Evolutionary conservation across 2,329 filamentous ascomycete genomes (phyloP).

Genomic region (Huntiella abstrusa): DNA sequence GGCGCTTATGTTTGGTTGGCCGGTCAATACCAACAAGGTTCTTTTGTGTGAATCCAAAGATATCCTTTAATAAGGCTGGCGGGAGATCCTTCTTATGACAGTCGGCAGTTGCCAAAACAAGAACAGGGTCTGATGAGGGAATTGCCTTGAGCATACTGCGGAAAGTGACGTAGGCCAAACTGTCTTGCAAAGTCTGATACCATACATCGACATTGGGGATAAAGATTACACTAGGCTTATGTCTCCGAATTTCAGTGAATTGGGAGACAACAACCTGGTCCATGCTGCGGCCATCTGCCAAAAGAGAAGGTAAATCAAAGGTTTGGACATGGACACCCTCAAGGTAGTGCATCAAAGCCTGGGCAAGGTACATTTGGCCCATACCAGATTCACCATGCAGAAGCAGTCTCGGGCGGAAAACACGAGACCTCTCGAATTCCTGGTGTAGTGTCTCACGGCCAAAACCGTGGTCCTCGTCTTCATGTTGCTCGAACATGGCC

Average conservation of each 20-base stretch:
- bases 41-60: conserved; percentile 72
- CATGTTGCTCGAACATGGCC: conserved; percentile 74
- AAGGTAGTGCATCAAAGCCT: conserved; percentile 72
- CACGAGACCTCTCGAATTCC: conserved; percentile 70
- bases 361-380: conserved; percentile 80
- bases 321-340: conserved; percentile 89
- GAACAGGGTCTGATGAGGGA: conserved; percentile 73
- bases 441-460: conserved; percentile 55
- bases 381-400: conserved; percentile 71
- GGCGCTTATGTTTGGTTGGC: conserved; percentile 45
- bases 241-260: conserved; percentile 80
- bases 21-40: conserved; percentile 54
- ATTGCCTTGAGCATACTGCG: conserved; percentile 63
- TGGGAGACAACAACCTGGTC: conserved; percentile 81
- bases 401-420: conserved; percentile 76
- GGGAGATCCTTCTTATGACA: conserved; percentile 42
- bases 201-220: conserved; percentile 80
- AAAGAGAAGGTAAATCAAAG: conserved; percentile 74
- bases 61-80: conserved; percentile 45
- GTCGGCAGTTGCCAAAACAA: conserved; percentile 75
- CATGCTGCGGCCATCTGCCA: conserved; percentile 65
- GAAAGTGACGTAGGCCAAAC: conserved; percentile 64
- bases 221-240: conserved; percentile 91
- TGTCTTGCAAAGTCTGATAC: conserved; percentile 45
- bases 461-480: conserved; percentile 69